A percentile compares a stretch with the other conserved stretches of the same genome.
Evolutionary conservation across 2,329 filamentous ascomycete genomes (phyloP).

Genomic region (Talaromyces funiculosus): DNA sequence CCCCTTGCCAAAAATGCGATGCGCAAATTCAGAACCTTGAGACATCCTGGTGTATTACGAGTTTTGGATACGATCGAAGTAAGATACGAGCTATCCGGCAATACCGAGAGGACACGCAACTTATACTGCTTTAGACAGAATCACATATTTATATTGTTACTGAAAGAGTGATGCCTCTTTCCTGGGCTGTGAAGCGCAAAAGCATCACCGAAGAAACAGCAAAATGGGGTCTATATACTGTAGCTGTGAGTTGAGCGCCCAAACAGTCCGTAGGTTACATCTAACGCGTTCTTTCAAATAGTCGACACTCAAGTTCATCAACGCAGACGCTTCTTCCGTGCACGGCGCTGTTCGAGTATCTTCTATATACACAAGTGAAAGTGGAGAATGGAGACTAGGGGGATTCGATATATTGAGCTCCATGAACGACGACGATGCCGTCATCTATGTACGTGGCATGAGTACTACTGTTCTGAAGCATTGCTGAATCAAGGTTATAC

Average conservation of each 20-base stretch:
- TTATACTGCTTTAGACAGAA: slow-evolving; percentile 61
- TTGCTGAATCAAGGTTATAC: slow-evolving; percentile 16
- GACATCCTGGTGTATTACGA: slow-evolving; percentile 91
- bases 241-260: slow-evolving; percentile 57
- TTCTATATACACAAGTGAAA: slow-evolving; percentile 89
- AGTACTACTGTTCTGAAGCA: background rate
- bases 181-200: slow-evolving; percentile 85
- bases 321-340: slow-evolving; percentile 84
- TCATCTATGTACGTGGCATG: slow-evolving; percentile 64
- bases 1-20: slow-evolving; percentile 89
- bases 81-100: slow-evolving; percentile 16
- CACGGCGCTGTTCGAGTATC: slow-evolving; percentile 81
- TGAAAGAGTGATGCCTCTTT: slow-evolving; percentile 77
- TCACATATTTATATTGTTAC: slow-evolving; percentile 94
- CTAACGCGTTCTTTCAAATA: slow-evolving; percentile 28
- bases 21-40: slow-evolving; percentile 84
- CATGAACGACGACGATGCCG: slow-evolving; percentile 89
- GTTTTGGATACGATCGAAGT: slow-evolving; percentile 93
- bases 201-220: slow-evolving; percentile 85
- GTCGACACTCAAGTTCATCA: slow-evolving; percentile 94
- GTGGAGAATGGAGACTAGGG: slow-evolving; percentile 94
- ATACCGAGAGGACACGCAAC: background rate
- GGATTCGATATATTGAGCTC: slow-evolving; percentile 92
- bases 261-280: background rate
- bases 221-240: slow-evolving; percentile 88